Evolutionary conservation across 140 eudicot genomes (phyloP).

Genomic region (Cichorium intybus): DNA sequence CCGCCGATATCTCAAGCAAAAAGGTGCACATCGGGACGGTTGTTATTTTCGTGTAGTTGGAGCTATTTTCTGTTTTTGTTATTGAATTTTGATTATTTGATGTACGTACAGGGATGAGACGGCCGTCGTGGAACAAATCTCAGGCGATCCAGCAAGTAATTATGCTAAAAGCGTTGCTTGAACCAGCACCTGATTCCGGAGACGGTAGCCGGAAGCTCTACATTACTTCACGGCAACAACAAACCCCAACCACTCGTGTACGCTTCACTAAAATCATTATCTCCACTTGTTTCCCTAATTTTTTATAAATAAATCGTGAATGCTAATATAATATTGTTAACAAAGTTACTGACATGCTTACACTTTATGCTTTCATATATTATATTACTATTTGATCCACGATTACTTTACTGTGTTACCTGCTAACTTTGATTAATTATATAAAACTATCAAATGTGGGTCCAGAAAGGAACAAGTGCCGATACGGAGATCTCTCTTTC

Average conservation of each 20-base stretch:
- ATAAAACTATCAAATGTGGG: slow-evolving; percentile 43
- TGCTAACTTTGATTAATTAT: slow-evolving; percentile 21
- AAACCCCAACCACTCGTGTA: slow-evolving; percentile 46
- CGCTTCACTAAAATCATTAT: slow-evolving; percentile 24
- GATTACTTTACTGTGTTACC: slow-evolving; percentile 18
- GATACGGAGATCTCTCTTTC: slow-evolving; percentile 59
- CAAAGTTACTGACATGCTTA: slow-evolving; percentile 17
- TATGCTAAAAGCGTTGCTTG: slow-evolving; percentile 78
- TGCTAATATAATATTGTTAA: slow-evolving; percentile 13
- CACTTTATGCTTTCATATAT: slow-evolving; percentile 25
- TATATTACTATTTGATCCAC: slow-evolving; percentile 20
- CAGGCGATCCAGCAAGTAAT: slow-evolving; percentile 99
- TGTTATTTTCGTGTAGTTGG: neutral
- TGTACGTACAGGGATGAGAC: slow-evolving; percentile 73
- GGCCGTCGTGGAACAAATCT: slow-evolving; percentile 99
- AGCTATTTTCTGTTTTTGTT: neutral
- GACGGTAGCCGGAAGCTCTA: slow-evolving; percentile 41
- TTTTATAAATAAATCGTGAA: neutral
- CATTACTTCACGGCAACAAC: slow-evolving; percentile 45
- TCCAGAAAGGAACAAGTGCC: slow-evolving; percentile 51
- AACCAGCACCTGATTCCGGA: slow-evolving; percentile 56
- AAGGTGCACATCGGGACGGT: slow-evolving; percentile 44
- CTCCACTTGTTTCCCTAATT: slow-evolving; percentile 8
- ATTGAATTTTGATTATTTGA: neutral
- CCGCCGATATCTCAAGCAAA: slow-evolving; percentile 89